phyloP scores from a whole-genome alignment of 2,329 filamentous ascomycete species.

The Tolypocladium amazonense region DNA sequence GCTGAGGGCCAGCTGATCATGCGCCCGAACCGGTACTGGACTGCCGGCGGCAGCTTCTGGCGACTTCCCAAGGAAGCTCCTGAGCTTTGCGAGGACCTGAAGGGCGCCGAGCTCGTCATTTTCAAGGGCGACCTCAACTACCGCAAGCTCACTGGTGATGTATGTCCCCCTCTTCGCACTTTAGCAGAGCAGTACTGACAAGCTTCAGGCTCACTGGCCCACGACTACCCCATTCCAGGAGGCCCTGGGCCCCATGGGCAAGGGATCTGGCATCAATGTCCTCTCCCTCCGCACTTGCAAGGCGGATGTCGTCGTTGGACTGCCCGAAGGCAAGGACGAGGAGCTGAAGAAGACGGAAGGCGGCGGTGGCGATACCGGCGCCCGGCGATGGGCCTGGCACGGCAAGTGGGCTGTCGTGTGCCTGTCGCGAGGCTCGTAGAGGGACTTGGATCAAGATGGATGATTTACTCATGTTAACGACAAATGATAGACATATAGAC shows the following conservation, averaged over 20 bases:
- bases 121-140: constrained; percentile 99
- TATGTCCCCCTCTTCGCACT: constrained; percentile 30
- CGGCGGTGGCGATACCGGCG: constrained; percentile 59
- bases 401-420: constrained; percentile 94
- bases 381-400: constrained; percentile 85
- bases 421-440: constrained; percentile 21
- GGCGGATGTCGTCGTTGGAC: constrained; percentile 85
- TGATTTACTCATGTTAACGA: background rate
- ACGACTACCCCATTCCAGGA: constrained; percentile 75
- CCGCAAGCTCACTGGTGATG: constrained; percentile 82
- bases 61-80: constrained; percentile 60
- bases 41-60: constrained; percentile 79
- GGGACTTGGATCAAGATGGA: background rate
- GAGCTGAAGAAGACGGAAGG: constrained; percentile 56
- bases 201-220: constrained; percentile 50
- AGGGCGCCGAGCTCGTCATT: constrained; percentile 75
- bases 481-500: constrained; percentile 1
- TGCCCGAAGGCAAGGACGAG: constrained; percentile 76
- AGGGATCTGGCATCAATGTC: constrained; percentile 70
- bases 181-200: background rate
- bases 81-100: constrained; percentile 64
- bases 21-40: constrained; percentile 87
- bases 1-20: constrained; percentile 75
- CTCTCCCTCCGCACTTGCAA: constrained; percentile 91
- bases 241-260: constrained; percentile 78